phyloP scores from a whole-genome alignment of 768 basidiomycete species.

The Gloeophyllum trabeum region DNA sequence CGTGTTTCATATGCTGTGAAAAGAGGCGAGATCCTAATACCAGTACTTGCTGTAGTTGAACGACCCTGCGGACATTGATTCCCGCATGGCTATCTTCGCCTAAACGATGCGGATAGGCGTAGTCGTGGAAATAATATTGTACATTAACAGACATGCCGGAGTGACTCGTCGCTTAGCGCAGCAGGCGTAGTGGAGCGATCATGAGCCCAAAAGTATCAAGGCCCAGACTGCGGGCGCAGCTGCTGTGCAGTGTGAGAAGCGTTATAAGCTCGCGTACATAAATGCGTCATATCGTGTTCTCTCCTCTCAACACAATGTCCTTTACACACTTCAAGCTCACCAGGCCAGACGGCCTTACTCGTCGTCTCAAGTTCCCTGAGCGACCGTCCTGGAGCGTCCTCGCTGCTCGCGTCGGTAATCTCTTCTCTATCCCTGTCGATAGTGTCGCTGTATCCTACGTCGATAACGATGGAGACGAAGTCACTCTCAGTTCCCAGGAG shows the following conservation, averaged over 20 bases:
- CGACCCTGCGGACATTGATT: slow-evolving; percentile 58
- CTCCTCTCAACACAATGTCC: slow-evolving; percentile 25
- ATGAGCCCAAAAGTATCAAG: not conserved
- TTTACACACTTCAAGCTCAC: slow-evolving; percentile 55
- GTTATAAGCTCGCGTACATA: too few relatives aligned
- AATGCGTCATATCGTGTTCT: not conserved
- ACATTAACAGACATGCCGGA: not conserved
- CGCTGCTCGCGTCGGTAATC: slow-evolving; percentile 39
- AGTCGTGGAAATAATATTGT: not conserved
- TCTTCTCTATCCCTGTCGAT: slow-evolving; percentile 45
- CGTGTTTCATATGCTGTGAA: slow-evolving; percentile 14
- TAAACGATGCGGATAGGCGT: slow-evolving; percentile 18
- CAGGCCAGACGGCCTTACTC: slow-evolving; percentile 42
- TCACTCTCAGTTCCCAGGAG: slow-evolving; percentile 66
- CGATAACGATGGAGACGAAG: slow-evolving; percentile 63
- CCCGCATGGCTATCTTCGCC: slow-evolving; percentile 59
- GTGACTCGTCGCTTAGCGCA: not conserved
- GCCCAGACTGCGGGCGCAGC: not conserved
- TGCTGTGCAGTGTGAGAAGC: too few relatives aligned
- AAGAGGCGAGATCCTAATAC: slow-evolving; percentile 4
- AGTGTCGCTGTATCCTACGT: slow-evolving; percentile 60
- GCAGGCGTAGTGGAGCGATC: not conserved
- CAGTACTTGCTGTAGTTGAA: slow-evolving; percentile 36
- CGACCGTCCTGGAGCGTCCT: slow-evolving; percentile 48
- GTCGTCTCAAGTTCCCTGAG: slow-evolving; percentile 41